Percentiles rank a stretch among this genome's conserved stretches.
Evolutionary conservation across 768 basidiomycete genomes (phyloP).

Genomic region (Goffeauzyma gilvescens): DNA sequence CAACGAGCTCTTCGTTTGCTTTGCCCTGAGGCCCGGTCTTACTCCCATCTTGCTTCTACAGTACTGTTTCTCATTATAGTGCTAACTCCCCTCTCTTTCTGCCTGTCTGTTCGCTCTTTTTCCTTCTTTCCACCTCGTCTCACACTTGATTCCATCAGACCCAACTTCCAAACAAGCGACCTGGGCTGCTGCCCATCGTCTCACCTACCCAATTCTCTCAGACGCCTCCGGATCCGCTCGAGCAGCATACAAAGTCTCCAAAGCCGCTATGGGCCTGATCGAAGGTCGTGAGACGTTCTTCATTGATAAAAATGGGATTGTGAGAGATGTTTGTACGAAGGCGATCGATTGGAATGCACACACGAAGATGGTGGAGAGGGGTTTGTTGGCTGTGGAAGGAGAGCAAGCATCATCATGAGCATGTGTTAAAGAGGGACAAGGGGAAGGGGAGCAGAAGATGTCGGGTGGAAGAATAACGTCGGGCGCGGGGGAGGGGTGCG

Average conservation of each 20-base stretch:
- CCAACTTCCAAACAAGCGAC: constrained; percentile 51
- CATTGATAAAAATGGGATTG: constrained; percentile 50
- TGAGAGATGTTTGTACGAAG: constrained; percentile 38
- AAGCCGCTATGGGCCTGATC: constrained; percentile 47
- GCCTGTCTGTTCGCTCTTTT: background rate
- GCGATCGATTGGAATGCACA: constrained; percentile 9
- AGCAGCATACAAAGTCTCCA: constrained; percentile 48
- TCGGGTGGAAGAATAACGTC: too few relatives aligned
- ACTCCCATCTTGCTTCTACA: too few relatives aligned
- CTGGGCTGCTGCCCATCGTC: constrained; percentile 43
- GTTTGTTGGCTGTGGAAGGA: too few relatives aligned
- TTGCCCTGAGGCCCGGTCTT: too few relatives aligned
- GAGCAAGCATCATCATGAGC: too few relatives aligned
- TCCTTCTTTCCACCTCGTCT: background rate
- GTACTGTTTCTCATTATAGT: too few relatives aligned
- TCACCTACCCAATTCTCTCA: constrained; percentile 52
- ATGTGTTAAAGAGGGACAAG: too few relatives aligned
- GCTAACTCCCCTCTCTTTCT: too few relatives aligned
- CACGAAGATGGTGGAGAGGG: constrained; percentile 1
- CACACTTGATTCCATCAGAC: too few relatives aligned
- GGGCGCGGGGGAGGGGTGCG: too few relatives aligned
- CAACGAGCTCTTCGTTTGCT: too few relatives aligned
- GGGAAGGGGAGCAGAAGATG: too few relatives aligned
- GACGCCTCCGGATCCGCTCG: constrained; percentile 47
- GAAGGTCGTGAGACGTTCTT: constrained; percentile 53